Base-by-base conservation (phyloP, 805 yeast genomes). In the Candida stauntonica region DNA sequence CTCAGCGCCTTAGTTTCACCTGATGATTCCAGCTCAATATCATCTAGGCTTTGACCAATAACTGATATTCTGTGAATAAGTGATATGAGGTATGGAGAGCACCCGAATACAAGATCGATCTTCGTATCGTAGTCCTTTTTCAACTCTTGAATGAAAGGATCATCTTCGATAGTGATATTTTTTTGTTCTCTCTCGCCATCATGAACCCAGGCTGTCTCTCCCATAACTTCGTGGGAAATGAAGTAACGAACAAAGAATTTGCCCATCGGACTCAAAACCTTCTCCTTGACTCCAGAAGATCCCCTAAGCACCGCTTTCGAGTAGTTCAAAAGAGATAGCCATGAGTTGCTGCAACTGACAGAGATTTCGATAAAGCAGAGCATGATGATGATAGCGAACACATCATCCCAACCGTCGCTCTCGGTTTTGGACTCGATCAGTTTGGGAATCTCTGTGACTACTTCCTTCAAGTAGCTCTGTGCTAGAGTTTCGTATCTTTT, bases 171-270 rank as follows among this genome's bases (percentile, higher is more conserved):
- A 7, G 50, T 51, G 8, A 47, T 21, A 14, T 31, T 37, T 28
- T 31, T 41, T 13, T 17, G 17, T n/a, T 33, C 43, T 13, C 42
- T 31, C 9, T 38, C 17, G 14, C 37, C 38, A 23, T 56, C 57
- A 29, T 50, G 48, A 15, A 53, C 50, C 68, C 67, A 64, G 2
- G 66, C 68, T 0, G 72, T 67, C 33, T 64, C 68, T 3, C 70
- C 68, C 69, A 68, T 62, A 2, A 68, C 64, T 40, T 68, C 73
- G 45, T 68, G 72, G 12, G 64, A 53, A 5, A 64, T 56, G 42
- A 68, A 62, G 42, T 66, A 67, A 14, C 68, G 41, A 6, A 62
- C 53, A 39, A 66, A 64, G 36, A 67, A 66, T 21, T 50, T 57
- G 9, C 57, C 60, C 38, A 66, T 45, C 2, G 68, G 65, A 28